Base-by-base conservation (phyloP, 768 basidiomycete species). In the Lactifluus subvellereus region DNA sequence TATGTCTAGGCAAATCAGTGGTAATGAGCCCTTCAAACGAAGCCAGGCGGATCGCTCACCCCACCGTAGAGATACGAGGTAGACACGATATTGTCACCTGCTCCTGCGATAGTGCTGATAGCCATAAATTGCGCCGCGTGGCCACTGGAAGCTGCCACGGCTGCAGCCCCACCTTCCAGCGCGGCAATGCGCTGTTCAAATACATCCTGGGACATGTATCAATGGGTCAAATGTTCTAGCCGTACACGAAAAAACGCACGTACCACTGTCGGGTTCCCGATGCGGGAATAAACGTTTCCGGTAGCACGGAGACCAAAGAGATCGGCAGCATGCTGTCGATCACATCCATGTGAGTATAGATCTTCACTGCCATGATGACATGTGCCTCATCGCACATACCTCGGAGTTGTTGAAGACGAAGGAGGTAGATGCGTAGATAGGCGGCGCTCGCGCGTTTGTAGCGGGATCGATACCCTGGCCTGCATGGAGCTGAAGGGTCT, bases 151-250 rank as follows among this genome's bases (percentile, higher is more conserved):
- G 85, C 79, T 3, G 89, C 89, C 3, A 92, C 79, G 6, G 90
- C 90, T 0, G 88, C 89, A 2, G 77, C 77, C 27, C 91, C 91
- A 11, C 88, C 87, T 72, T 93, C 91, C n/a, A 92, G 78, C 0
- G 87, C 87, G 4, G 88, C 85, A 32, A 91, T 85, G 7, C 90
- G 84, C 60, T 85, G 80, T 72, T 92, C 91, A 66, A 93, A 90
- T 0, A 91, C 86, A 59, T 85, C 86, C 87, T 88, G 11, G 50
- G 27, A n/a, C n/a, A 16, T 13, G 22, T n/a, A 49, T 35, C 6
- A 42, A 37, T 52, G 45, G 54, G 30, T 22, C 1, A 6, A 14
- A 51, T 9, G 1, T 20, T 18, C 13, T 14, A 8, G 11, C 10
- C 62, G 38, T 42, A 37, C 5, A 5, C 32, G 40, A 33, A 37